Evolutionary conservation across 257 asterid genomes (phyloP).

Genomic region (Nicotiana undulata): DNA sequence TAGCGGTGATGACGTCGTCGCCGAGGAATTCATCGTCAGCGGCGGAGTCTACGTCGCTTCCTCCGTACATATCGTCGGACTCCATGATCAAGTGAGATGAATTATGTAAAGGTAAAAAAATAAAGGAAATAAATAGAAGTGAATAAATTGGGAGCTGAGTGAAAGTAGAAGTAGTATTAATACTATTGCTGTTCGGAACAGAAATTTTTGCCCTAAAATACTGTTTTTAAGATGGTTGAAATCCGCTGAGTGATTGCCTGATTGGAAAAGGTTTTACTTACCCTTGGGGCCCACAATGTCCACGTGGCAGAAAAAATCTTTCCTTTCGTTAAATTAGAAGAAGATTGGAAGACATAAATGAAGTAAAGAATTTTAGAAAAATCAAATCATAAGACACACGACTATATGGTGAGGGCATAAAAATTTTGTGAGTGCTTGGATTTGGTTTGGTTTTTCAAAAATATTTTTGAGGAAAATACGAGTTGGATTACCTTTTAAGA

Average conservation of each 20-base stretch:
- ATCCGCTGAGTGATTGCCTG: not conserved
- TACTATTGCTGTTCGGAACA: not conserved
- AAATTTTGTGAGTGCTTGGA: no score
- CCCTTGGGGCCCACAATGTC: not conserved
- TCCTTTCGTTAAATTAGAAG: no score
- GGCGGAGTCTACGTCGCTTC: not conserved
- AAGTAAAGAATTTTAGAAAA: no score
- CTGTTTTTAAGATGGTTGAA: not conserved
- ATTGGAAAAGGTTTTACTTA: not conserved
- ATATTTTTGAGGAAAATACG: no score
- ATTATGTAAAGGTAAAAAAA: not conserved
- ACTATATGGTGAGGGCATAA: no score
- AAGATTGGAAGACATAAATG: no score
- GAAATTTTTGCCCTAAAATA: constrained; percentile 1
- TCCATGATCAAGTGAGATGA: not conserved
- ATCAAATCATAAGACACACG: no score
- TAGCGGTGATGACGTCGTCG: not conserved
- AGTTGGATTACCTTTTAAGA: no score
- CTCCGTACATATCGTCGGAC: not conserved
- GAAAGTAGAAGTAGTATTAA: not conserved
- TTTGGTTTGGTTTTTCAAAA: no score
- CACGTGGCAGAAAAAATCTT: not conserved
- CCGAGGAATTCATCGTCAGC: not conserved
- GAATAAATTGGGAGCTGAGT: not conserved
- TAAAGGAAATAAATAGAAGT: not conserved